These are phyloP conservation scores for Nicotiana benthamiana DNA, from an alignment of 257 asterid species.

Conservation along the genomic window DNA sequence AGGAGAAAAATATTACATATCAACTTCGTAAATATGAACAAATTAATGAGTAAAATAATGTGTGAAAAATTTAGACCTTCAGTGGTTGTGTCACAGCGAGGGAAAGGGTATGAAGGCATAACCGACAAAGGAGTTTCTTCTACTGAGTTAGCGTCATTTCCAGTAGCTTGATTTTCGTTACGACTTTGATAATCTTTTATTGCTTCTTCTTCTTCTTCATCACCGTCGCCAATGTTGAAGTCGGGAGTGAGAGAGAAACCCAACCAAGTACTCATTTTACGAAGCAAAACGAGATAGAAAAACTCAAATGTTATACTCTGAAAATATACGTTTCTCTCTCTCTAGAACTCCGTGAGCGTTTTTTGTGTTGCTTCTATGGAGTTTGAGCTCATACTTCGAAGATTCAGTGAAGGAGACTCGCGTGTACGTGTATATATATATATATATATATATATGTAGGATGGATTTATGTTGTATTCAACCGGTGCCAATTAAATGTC, in stretches of 20 bases:
- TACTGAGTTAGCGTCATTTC: neutral
- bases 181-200: conserved; percentile 2
- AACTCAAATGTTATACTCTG: neutral
- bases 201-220: conserved; percentile 15
- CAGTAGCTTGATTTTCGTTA: neutral
- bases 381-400: conserved; percentile 45
- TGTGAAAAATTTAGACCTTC: neutral
- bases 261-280: conserved; percentile 57
- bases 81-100: neutral
- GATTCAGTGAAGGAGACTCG: conserved; percentile 7
- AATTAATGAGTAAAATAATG: neutral
- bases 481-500: neutral
- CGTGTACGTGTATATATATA: neutral
- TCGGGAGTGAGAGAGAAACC: conserved; percentile 65
- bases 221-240: conserved; percentile 37
- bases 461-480: neutral
- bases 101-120: conserved; percentile 26
- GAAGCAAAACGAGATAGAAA: neutral
- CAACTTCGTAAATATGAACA: neutral
- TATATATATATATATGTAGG: neutral
- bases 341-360: conserved; percentile 6
- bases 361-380: neutral
- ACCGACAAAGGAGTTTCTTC: conserved; percentile 21
- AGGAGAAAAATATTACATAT: neutral
- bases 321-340: neutral